Evolutionary conservation across 2,329 filamentous ascomycete species (phyloP).

Genomic region (Colletotrichum eleusines): DNA sequence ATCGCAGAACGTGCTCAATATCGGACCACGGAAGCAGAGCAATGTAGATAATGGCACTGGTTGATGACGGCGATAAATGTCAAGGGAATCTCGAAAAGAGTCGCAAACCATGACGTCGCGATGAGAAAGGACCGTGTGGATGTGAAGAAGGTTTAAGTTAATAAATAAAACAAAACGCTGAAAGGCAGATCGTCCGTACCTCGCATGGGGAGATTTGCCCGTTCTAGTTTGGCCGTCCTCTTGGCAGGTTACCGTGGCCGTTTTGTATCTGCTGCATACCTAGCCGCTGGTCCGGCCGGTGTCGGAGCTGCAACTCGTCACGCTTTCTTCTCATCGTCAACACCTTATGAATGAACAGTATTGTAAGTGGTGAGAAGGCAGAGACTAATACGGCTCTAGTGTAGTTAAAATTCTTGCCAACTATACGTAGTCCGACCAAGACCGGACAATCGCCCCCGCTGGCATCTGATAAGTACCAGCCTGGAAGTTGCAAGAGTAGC

Average conservation of each 20-base stretch:
- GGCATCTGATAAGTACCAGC: not conserved
- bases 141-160: not conserved
- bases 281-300: conserved; percentile 10
- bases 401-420: not conserved
- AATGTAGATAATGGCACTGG: not conserved
- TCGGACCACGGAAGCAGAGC: not conserved
- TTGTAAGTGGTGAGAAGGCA: not conserved
- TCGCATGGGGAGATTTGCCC: not conserved
- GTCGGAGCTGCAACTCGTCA: conserved; percentile 11
- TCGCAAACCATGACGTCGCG: not conserved
- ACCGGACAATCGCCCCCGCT: no score
- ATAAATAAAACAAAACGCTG: not conserved
- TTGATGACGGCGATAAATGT: not conserved
- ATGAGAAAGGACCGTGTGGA: not conserved
- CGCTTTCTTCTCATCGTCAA: not conserved
- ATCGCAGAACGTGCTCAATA: not conserved
- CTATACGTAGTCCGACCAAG: not conserved
- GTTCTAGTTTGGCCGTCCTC: not conserved
- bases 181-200: not conserved
- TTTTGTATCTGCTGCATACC: not conserved
- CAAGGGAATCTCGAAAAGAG: not conserved
- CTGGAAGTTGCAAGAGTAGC: not conserved
- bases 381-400: not conserved
- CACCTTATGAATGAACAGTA: not conserved
- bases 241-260: not conserved